Base-by-base conservation (phyloP, 192 early-diverging fungal genomes). In the Chytriomyces sp. region DNA sequence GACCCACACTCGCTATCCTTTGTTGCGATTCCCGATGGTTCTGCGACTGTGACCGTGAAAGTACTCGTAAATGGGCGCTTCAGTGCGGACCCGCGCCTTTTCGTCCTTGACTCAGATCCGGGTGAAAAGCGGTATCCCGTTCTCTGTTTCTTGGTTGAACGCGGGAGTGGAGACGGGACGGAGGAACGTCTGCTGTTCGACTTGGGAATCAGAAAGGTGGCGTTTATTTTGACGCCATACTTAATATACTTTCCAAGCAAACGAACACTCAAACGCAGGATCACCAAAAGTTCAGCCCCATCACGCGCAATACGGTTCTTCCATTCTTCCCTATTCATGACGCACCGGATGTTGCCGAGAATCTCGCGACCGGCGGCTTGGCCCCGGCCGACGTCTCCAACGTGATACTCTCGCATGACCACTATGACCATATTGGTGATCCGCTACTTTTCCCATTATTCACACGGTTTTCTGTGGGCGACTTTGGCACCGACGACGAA, bases 341-440 rank as follows among this genome's bases (percentile, higher is more conserved):
- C 19, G 39, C 22, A 7, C 37, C 37, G 30, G 62, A 64, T 44
- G 39, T 64, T 5, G 62, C 34, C 4, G 62, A 64, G 34, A 33
- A 22, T n/a, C 40, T 64, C 25, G 31, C 62, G 22, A 38, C 7
- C 22, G 62, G 62, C 28, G 19, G 22, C 31, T 31, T 64, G 2
- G 28, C 62, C 7, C 36, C 62, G 14, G 30, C 12, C 25, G 39
- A 64, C 34, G 49, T 64, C 14, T n/a, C 39, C 40, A 26, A 7
- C 39, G 62, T 64, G 25, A 64, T 64, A 44, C 62, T 64, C 7
- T 44, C 39, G 5, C 62, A 64, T 14, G 40, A 64, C 62, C 62
- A 64, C 30, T 64, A 44, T 28, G 62, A 64, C 40, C 62, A 64
- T 32, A 14, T 17, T 28, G 62, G 62, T 6, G 40, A 64, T 31